Conservation (phyloP, 1,284 basidiomycete genomes). For the Melampsora abietis-canadensis region DNA sequence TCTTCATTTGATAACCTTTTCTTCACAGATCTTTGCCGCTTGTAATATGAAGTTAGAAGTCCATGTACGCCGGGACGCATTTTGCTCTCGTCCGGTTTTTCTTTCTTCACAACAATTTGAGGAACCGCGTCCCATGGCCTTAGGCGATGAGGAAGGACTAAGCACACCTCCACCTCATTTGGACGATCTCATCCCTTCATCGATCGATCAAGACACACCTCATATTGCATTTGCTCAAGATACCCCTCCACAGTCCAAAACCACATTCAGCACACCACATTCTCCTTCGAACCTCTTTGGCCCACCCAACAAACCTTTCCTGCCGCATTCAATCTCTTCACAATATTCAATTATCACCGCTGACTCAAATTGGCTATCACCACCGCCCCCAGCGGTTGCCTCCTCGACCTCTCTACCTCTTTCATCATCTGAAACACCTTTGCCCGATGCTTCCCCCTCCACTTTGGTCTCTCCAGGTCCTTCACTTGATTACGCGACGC, state of each 20-base stretch:
- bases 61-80: neutral
- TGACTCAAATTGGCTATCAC: constrained; percentile 3
- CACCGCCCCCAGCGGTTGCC: neutral
- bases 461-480: neutral
- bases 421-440: neutral
- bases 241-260: neutral
- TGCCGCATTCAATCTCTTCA: neutral
- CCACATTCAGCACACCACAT: neutral
- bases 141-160: neutral
- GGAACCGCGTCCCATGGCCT: too few species aligned
- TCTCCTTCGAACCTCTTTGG: neutral
- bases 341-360: constrained; percentile 1
- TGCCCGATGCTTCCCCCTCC: neutral
- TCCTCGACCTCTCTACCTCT: neutral
- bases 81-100: constrained; percentile 5
- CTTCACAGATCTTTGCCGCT: constrained; percentile 10
- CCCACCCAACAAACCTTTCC: neutral
- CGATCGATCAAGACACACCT: neutral
- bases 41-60: constrained; percentile 15
- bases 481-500: neutral
- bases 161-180: neutral
- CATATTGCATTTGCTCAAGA: constrained; percentile 11
- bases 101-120: neutral
- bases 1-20: neutral
- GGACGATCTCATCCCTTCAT: neutral